phyloP scores from a whole-genome alignment of 2,329 filamentous ascomycete species.

The Camptophora hylomeconis region DNA sequence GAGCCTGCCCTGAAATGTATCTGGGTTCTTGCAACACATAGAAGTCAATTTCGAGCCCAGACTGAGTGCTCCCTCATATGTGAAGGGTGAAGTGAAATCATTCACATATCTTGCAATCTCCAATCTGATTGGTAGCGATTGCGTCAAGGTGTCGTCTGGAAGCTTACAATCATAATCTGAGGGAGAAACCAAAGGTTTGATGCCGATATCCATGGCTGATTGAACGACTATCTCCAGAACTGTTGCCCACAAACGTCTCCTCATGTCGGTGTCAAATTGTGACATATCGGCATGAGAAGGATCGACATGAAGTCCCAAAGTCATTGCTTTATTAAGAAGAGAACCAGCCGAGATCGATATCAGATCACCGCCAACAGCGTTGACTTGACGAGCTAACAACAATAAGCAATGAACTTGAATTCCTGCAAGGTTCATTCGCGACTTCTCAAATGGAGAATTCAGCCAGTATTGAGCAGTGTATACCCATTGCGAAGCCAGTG shows the following conservation, averaged over 20 bases:
- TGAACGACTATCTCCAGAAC: constrained; percentile 24
- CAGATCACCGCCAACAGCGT: constrained; percentile 22
- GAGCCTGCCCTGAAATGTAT: constrained; percentile 12
- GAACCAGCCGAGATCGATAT: constrained; percentile 24
- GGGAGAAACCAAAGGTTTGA: constrained; percentile 19
- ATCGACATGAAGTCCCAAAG: constrained; percentile 23
- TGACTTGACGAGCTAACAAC: constrained; percentile 22
- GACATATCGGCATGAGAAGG: constrained; percentile 19
- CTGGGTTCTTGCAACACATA: constrained; percentile 21
- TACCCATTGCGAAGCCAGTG: constrained; percentile 16
- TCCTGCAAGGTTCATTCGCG: constrained; percentile 19
- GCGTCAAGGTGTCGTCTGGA: constrained; percentile 19
- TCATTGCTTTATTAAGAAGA: constrained; percentile 20
- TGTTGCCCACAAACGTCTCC: constrained; percentile 24
- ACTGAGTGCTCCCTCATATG: constrained; percentile 16
- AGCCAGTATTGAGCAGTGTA: constrained; percentile 26
- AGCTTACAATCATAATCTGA: constrained; percentile 22
- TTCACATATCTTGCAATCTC: constrained; percentile 22
- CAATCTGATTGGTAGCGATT: constrained; percentile 11
- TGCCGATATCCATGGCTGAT: constrained; percentile 20
- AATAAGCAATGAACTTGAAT: constrained; percentile 24
- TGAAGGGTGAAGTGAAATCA: constrained; percentile 11
- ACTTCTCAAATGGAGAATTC: constrained; percentile 22
- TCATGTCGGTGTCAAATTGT: constrained; percentile 14
- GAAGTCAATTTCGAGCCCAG: constrained; percentile 32